These are phyloP conservation scores for Torulaspora quercuum DNA, from an alignment of 805 yeast genomes.

Conservation along the genomic window DNA sequence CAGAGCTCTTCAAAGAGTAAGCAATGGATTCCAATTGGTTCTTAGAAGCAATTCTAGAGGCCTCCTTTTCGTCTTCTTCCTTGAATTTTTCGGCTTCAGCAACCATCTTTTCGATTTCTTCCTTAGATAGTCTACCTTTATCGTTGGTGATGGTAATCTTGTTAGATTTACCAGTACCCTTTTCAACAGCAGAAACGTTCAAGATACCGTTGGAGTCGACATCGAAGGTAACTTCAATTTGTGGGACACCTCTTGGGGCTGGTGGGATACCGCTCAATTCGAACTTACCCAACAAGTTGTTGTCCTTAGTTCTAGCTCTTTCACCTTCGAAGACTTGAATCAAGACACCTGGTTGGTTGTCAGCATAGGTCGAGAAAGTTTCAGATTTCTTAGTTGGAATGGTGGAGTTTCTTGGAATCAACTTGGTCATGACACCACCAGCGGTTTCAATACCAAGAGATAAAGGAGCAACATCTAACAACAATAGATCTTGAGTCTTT, in stretches of 20 bases:
- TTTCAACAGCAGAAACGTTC: slow-evolving; percentile 95
- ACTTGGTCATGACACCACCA: slow-evolving; percentile 99
- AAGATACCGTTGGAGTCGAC: slow-evolving; percentile 96
- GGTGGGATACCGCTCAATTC: slow-evolving; percentile 97
- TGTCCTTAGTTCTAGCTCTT: slow-evolving; percentile 94
- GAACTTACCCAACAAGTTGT: slow-evolving; percentile 95
- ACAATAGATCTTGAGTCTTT: slow-evolving; percentile 93
- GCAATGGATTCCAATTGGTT: slow-evolving; percentile 95
- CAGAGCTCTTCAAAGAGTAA: slow-evolving; percentile 84
- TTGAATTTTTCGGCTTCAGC: slow-evolving; percentile 96
- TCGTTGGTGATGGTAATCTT: slow-evolving; percentile 98
- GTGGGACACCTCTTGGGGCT: slow-evolving; percentile 99
- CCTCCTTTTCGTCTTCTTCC: slow-evolving; percentile 94
- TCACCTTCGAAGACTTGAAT: slow-evolving; percentile 99
- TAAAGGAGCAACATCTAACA: slow-evolving; percentile 98
- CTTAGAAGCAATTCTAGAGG: slow-evolving; percentile 89
- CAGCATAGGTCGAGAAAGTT: slow-evolving; percentile 96
- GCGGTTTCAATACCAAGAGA: slow-evolving; percentile 99
- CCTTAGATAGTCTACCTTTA: slow-evolving; percentile 97
- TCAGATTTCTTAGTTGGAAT: slow-evolving; percentile 98
- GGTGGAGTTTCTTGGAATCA: slow-evolving; percentile 98
- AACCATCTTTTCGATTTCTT: slow-evolving; percentile 97
- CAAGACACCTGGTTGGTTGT: slow-evolving; percentile 99
- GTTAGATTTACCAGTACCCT: slow-evolving; percentile 97
- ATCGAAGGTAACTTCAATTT: slow-evolving; percentile 95